Base-by-base conservation (phyloP, 148 eudicot species). In the Dianthus caryophyllus region DNA sequence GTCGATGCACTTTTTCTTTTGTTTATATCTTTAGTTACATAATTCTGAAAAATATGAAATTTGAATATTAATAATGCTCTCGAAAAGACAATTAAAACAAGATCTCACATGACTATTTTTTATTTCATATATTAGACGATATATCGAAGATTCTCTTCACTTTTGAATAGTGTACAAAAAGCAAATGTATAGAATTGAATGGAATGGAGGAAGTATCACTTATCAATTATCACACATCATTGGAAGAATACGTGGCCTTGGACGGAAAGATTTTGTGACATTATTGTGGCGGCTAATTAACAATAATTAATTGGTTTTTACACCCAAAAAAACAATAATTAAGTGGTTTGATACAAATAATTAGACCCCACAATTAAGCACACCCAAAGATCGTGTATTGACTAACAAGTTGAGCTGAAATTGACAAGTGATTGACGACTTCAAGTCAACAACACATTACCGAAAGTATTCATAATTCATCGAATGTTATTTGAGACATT, bases 221-320 rank as follows among this genome's bases (percentile, higher is more conserved):
- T n/a, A n/a, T n/a, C 38, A 5, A 9, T 4, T 3, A 41, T 41
- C 21, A 49, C 53, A 17, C 21, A 49, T 17, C 53, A 49, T 30
- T 69, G 69, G 68, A 74, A 69, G 29, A 30, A 54, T 36, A 68
- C 63, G 51, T 62, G 73, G 64, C 61, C 2, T 68, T 17, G 48
- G 25, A 17, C 63, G 49, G 49, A 64, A 62, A 62, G 17, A 48
- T 17, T 4, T 49, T 9, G 30, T 20, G 9, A 18, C 70, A 75
- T 75, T 48, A 70, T 75, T 75, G 56, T 65, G 78, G 78, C 78
- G 74, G 78, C 78, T 69, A 2, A 33, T 33, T 2, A 2, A 33
- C 7, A 33, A 33, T 48, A n/a, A n/a, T n/a, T n/a, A n/a, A n/a
- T n/a, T n/a, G n/a, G n/a, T n/a, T n/a, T n/a, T n/a, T n/a, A n/a